Evolutionary conservation across 495 filamentous ascomycete species (phyloP).

Genomic region (Podospora conica): DNA sequence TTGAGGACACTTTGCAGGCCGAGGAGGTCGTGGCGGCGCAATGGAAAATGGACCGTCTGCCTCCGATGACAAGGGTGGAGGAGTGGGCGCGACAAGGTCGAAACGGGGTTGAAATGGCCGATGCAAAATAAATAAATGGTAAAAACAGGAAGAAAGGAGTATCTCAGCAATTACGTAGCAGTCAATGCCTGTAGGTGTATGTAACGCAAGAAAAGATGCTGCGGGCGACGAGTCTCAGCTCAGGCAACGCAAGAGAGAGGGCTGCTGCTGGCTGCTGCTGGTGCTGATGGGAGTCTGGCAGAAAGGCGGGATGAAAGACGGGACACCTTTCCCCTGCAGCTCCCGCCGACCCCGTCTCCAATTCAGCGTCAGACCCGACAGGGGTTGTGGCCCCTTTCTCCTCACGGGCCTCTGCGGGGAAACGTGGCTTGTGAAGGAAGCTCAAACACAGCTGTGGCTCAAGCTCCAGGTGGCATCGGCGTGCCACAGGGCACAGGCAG

Average conservation of each 20-base stretch:
- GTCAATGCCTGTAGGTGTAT: neutral
- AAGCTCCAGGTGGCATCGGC: neutral
- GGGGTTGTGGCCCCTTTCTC: neutral
- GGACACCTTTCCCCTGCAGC: conserved; percentile 2
- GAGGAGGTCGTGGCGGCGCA: neutral
- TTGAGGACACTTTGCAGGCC: conserved; percentile 24
- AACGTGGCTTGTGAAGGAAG: neutral
- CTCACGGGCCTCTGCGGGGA: neutral
- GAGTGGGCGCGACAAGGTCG: conserved; percentile 3
- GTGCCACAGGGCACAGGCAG: neutral
- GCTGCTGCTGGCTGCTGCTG: neutral
- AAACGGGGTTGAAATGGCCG: neutral
- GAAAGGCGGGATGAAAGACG: neutral
- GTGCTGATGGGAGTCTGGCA: neutral
- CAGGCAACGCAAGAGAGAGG: neutral
- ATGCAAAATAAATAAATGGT: neutral
- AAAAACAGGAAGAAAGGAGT: neutral
- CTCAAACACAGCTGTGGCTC: neutral
- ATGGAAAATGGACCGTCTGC: neutral
- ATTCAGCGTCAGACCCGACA: neutral
- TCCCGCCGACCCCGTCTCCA: neutral
- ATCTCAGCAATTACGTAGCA: neutral
- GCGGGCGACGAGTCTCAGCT: neutral
- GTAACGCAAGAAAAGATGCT: neutral
- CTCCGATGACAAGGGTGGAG: conserved; percentile 7